Evolutionary conservation across 2,329 filamentous ascomycete genomes (phyloP).

Genomic region (Diaporthe capsici): DNA sequence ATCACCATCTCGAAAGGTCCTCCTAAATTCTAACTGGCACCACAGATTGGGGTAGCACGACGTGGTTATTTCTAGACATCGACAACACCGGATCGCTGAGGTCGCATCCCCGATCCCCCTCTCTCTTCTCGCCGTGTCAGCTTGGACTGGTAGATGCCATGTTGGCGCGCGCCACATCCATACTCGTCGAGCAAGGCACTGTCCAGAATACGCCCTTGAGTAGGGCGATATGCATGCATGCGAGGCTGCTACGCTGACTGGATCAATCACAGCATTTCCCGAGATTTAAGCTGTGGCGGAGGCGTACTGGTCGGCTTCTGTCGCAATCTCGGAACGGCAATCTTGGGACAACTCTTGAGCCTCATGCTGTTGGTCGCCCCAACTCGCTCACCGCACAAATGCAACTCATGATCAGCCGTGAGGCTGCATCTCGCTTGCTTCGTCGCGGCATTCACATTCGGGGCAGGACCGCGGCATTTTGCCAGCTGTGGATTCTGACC

Average conservation of each 20-base stretch:
- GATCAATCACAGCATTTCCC: slow-evolving; percentile 17
- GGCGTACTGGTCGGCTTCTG: not conserved
- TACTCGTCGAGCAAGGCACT: not conserved
- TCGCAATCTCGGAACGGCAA: not conserved
- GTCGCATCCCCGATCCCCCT: slow-evolving; percentile 37
- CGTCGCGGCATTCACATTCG: slow-evolving; percentile 7
- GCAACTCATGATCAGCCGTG: not conserved
- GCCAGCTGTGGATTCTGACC: slow-evolving; percentile 17
- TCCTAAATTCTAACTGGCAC: slow-evolving; percentile 11
- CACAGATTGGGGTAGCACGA: slow-evolving; percentile 29
- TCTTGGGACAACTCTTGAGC: slow-evolving; percentile 12
- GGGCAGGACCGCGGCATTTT: slow-evolving; percentile 19
- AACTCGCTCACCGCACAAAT: slow-evolving; percentile 22
- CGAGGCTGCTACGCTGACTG: slow-evolving; percentile 2
- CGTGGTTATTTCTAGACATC: slow-evolving; percentile 13
- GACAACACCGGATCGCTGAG: slow-evolving; percentile 29
- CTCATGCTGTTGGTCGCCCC: slow-evolving; percentile 6
- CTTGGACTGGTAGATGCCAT: slow-evolving; percentile 6
- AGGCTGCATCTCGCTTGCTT: not conserved
- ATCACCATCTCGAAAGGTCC: slow-evolving; percentile 10
- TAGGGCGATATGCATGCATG: slow-evolving; percentile 14
- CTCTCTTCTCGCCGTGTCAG: not conserved
- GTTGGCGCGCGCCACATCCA: slow-evolving; percentile 33
- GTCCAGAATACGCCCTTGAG: slow-evolving; percentile 16
- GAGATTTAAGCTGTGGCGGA: slow-evolving; percentile 7